Conservation (phyloP, 1,284 basidiomycete species). For the Trichosporon inkin region DNA sequence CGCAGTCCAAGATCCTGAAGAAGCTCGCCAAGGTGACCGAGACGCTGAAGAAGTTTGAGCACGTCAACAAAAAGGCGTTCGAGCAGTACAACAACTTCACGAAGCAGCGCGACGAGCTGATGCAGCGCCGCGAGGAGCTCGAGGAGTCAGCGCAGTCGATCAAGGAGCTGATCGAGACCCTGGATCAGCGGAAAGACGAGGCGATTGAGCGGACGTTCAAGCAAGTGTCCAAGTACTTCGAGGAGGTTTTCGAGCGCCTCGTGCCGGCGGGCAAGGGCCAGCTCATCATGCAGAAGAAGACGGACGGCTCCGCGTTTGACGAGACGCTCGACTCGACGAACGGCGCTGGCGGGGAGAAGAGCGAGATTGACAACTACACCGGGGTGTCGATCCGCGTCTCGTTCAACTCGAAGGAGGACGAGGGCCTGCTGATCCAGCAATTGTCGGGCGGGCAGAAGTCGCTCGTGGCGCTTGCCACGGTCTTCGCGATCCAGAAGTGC, state of each 20-base stretch:
- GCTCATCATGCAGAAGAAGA: constrained; percentile 83
- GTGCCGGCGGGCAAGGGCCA: constrained; percentile 89
- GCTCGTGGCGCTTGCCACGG: constrained; percentile 86
- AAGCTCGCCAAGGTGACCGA: constrained; percentile 87
- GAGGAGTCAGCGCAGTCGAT: constrained; percentile 86
- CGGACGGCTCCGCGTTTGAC: constrained; percentile 58
- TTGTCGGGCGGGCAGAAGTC: constrained; percentile 97
- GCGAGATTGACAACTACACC: constrained; percentile 86
- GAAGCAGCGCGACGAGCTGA: constrained; percentile 88
- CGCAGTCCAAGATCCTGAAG: constrained; percentile 79
- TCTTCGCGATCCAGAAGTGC: constrained; percentile 98
- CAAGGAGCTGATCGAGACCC: constrained; percentile 85
- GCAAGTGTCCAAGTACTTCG: constrained; percentile 94
- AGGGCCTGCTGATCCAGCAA: constrained; percentile 93
- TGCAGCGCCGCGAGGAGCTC: constrained; percentile 80
- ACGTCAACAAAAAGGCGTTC: constrained; percentile 99
- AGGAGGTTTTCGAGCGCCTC: constrained; percentile 94
- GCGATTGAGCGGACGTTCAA: constrained; percentile 98
- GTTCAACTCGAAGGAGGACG: constrained; percentile 96
- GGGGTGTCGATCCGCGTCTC: constrained; percentile 97
- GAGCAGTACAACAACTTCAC: constrained; percentile 98
- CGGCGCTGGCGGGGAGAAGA: constrained; percentile 55
- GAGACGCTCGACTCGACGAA: constrained; percentile 24
- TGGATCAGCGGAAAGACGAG: constrained; percentile 96
- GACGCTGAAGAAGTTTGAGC: constrained; percentile 87